Evolutionary conservation across 257 asterid species (phyloP).

Genomic region (Sherardia arvensis): DNA sequence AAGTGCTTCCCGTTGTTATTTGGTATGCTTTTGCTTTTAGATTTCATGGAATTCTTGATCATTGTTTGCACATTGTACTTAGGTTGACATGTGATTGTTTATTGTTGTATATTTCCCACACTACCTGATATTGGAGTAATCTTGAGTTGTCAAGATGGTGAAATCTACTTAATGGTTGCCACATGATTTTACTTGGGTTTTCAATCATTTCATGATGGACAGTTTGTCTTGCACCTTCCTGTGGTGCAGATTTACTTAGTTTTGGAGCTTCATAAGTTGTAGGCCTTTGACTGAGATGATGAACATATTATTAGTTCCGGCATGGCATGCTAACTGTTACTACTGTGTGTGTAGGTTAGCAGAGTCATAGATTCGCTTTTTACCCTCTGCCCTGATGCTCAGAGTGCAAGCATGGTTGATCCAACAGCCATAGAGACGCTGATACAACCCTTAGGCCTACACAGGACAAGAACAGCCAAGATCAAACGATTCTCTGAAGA

Average conservation of each 20-base stretch:
- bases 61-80: neutral
- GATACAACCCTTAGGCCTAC: constrained; percentile 56
- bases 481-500: constrained; percentile 48
- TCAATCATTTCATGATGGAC: neutral
- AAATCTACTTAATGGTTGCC: neutral
- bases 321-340: neutral
- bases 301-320: neutral
- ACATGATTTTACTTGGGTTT: neutral
- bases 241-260: neutral
- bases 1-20: neutral
- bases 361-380: constrained; percentile 45
- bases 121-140: neutral
- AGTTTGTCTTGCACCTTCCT: neutral
- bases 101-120: neutral
- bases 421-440: constrained; percentile 41
- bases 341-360: constrained; percentile 24
- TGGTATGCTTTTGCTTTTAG: neutral
- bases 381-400: constrained; percentile 64
- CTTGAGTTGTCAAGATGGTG: neutral
- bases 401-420: constrained; percentile 44
- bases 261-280: neutral
- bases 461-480: constrained; percentile 44
- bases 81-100: neutral
- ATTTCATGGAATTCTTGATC: neutral
- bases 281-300: neutral